These are phyloP conservation scores for Monosporozyma servazzii DNA, from an alignment of 805 yeast genomes.

Conservation along the genomic window DNA sequence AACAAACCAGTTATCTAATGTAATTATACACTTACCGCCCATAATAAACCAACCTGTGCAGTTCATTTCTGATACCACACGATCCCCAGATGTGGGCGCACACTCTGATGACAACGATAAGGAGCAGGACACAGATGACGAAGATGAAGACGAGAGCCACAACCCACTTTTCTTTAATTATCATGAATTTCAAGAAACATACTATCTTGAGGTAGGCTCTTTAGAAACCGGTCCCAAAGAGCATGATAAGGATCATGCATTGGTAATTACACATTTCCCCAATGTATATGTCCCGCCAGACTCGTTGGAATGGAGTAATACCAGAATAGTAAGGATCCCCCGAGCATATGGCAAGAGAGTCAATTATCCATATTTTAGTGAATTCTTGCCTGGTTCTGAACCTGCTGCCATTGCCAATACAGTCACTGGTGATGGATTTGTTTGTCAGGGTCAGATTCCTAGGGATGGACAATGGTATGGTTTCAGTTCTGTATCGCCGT, in stretches of 20 bases:
- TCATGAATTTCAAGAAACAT: slow-evolving; percentile 45
- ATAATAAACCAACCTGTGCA: neutral
- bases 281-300: slow-evolving; percentile 36
- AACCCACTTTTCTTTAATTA: slow-evolving; percentile 49
- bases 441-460: slow-evolving; percentile 32
- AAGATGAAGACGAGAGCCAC: neutral
- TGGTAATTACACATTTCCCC: slow-evolving; percentile 61
- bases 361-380: slow-evolving; percentile 47
- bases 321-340: slow-evolving; percentile 61
- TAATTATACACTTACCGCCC: neutral
- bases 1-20: neutral
- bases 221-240: slow-evolving; percentile 11
- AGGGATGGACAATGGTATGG: slow-evolving; percentile 41
- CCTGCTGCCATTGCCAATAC: slow-evolving; percentile 45
- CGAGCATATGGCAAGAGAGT: slow-evolving; percentile 35
- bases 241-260: slow-evolving; percentile 27
- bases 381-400: slow-evolving; percentile 48
- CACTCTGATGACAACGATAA: neutral
- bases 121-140: neutral
- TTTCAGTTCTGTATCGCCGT: slow-evolving; percentile 43
- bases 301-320: slow-evolving; percentile 27
- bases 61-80: neutral
- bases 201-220: slow-evolving; percentile 18
- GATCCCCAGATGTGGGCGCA: neutral
- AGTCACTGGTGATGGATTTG: slow-evolving; percentile 18